Conservation (phyloP, 2,329 filamentous ascomycete species). For the Colletotrichum sojae region DNA sequence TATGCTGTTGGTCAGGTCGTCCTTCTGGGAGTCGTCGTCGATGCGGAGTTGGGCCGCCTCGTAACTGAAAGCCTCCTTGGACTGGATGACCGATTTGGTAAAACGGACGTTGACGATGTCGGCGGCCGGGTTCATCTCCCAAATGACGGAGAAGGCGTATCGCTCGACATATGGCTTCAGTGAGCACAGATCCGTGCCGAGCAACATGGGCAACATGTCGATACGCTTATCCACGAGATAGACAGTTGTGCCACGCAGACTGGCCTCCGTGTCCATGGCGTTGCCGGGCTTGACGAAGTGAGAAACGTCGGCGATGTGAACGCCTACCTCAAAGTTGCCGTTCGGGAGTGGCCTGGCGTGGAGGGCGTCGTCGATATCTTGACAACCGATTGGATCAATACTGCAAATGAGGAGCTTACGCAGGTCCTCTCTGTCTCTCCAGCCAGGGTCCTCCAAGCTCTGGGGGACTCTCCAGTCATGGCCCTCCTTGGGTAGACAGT, state of each 20-base stretch:
- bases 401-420: constrained; percentile 92
- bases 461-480: constrained; percentile 93
- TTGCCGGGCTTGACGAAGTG: constrained; percentile 98
- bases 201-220: constrained; percentile 97
- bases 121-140: constrained; percentile 90
- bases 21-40: constrained; percentile 88
- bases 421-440: constrained; percentile 88
- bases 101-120: constrained; percentile 89
- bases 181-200: constrained; percentile 96
- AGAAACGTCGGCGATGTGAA: constrained; percentile 99
- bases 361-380: constrained; percentile 97
- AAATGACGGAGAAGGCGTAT: constrained; percentile 86
- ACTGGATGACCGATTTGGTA: constrained; percentile 98
- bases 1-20: constrained; percentile 92
- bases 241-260: constrained; percentile 93
- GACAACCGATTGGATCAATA: constrained; percentile 95
- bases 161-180: constrained; percentile 98
- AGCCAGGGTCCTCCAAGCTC: constrained; percentile 85
- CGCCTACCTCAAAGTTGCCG: constrained; percentile 95
- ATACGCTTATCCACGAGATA: constrained; percentile 99
- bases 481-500: constrained; percentile 91
- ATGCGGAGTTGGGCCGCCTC: constrained; percentile 95
- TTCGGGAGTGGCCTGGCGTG: constrained; percentile 89
- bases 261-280: constrained; percentile 96
- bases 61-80: constrained; percentile 96